Evolutionary conservation across 257 asterid genomes (phyloP).

Genomic region (Capsicum pubescens): DNA sequence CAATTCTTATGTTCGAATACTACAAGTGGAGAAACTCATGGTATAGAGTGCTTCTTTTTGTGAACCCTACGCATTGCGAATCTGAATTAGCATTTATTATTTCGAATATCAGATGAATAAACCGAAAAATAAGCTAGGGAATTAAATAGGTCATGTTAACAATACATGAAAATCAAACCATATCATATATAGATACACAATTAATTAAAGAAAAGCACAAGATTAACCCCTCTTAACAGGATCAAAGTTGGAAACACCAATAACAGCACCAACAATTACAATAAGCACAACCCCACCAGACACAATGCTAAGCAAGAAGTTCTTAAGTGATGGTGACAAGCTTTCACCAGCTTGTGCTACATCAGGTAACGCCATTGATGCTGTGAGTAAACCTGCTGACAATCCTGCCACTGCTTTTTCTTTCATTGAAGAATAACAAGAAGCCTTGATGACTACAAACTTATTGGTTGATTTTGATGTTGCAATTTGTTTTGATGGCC

Average conservation of each 20-base stretch:
- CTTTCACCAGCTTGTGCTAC: slow-evolving; percentile 76
- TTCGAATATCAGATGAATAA: neutral
- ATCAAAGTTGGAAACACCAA: slow-evolving; percentile 83
- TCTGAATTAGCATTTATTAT: neutral
- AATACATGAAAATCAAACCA: slow-evolving; percentile 15
- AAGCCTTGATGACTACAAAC: slow-evolving; percentile 52
- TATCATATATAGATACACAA: neutral
- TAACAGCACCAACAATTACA: slow-evolving; percentile 66
- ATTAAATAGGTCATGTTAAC: neutral
- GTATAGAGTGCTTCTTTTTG: neutral
- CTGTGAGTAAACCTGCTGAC: slow-evolving; percentile 74
- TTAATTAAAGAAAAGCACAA: neutral
- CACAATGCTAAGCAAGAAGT: slow-evolving; percentile 75
- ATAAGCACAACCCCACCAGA: slow-evolving; percentile 78
- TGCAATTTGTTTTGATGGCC: slow-evolving; percentile 43
- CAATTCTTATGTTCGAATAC: neutral
- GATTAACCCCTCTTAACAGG: slow-evolving; percentile 79
- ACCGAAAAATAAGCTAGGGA: neutral
- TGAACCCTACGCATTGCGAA: neutral
- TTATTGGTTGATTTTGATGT: slow-evolving; percentile 44
- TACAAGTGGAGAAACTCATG: neutral
- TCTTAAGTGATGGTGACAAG: slow-evolving; percentile 76
- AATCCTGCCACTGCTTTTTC: slow-evolving; percentile 72
- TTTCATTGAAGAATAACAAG: slow-evolving; percentile 49
- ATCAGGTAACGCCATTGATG: slow-evolving; percentile 69